phyloP scores from a whole-genome alignment of 2,329 filamentous ascomycete species.

The Penicillium verrucosum region DNA sequence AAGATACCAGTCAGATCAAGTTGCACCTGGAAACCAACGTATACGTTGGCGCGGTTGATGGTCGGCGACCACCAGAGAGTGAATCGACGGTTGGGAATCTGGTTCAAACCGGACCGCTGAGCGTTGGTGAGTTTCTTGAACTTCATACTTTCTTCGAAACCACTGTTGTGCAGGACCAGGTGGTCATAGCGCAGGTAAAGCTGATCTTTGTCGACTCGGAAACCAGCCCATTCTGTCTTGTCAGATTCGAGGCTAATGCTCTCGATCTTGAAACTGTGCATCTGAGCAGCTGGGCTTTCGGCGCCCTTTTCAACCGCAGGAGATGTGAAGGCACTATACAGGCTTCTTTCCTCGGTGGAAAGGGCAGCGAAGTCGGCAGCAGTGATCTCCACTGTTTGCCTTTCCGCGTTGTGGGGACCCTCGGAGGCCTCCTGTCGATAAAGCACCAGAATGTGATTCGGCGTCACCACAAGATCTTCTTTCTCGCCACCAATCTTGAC shows the following conservation, averaged over 20 bases:
- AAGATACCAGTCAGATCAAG: conserved; percentile 97
- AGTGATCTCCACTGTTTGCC: conserved; percentile 46
- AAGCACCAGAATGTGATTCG: conserved; percentile 50
- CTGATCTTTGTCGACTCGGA: conserved; percentile 52
- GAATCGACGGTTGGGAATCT: conserved; percentile 97
- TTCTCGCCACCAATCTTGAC: conserved; percentile 43
- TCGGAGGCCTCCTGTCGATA: conserved; percentile 29
- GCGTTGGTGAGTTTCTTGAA: conserved; percentile 99
- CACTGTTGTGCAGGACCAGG: conserved; percentile 48
- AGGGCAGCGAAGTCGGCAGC: conserved; percentile 46
- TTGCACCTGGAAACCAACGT: conserved; percentile 98
- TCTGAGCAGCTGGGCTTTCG: not conserved
- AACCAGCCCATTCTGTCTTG: conserved; percentile 49
- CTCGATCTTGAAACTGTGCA: conserved; percentile 40
- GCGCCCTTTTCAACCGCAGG: not conserved
- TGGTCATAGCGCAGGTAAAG: conserved; percentile 51
- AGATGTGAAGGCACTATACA: conserved; percentile 34
- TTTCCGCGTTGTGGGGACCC: conserved; percentile 15
- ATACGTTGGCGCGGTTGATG: conserved; percentile 94
- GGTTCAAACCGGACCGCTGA: conserved; percentile 92
- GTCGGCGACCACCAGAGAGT: conserved; percentile 96
- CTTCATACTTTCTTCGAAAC: conserved; percentile 69
- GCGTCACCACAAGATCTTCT: conserved; percentile 51
- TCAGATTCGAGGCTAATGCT: conserved; percentile 45
- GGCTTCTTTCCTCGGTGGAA: conserved; percentile 34